Evolutionary conservation across 805 yeast genomes (phyloP).

Genomic region (Metschnikowia kunwiensis): DNA sequence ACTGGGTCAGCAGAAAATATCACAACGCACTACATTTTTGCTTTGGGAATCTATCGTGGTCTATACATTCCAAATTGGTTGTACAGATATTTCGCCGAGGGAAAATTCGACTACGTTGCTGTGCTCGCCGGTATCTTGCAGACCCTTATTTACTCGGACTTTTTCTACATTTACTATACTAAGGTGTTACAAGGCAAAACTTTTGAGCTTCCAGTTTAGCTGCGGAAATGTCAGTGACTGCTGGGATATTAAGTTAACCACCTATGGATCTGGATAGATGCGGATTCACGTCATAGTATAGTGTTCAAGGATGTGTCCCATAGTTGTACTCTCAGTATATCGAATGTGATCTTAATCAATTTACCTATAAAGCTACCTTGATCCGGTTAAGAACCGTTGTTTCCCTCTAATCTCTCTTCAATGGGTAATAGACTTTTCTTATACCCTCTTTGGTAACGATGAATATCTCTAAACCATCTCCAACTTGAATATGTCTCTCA

Average conservation of each 20-base stretch:
- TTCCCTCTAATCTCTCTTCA: constrained; percentile 78
- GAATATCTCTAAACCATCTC: constrained; percentile 90
- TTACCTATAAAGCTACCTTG: not conserved
- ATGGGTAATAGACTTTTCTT: constrained; percentile 73
- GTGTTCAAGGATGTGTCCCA: too few relatives aligned
- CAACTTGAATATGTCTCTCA: constrained; percentile 97
- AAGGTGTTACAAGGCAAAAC: constrained; percentile 74
- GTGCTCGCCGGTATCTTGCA: constrained; percentile 80
- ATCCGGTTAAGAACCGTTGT: not conserved
- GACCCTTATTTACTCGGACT: constrained; percentile 87
- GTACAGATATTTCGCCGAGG: constrained; percentile 72
- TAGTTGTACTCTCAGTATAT: too few relatives aligned
- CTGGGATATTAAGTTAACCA: too few relatives aligned
- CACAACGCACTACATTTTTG: constrained; percentile 90
- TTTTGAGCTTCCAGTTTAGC: constrained; percentile 63
- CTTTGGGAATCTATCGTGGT: constrained; percentile 86
- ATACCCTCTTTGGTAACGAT: constrained; percentile 94
- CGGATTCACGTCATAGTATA: too few relatives aligned
- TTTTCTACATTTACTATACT: constrained; percentile 85
- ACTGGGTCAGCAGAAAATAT: constrained; percentile 85
- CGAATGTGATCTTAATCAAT: not conserved
- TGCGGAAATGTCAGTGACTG: too few relatives aligned
- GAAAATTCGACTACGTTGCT: constrained; percentile 64
- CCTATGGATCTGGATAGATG: too few relatives aligned
- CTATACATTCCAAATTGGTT: constrained; percentile 94